A percentile compares a stretch with the other conserved stretches of the same genome.
Evolutionary conservation across 495 filamentous ascomycete genomes (phyloP).

Genomic region (Lophium mytilinum): DNA sequence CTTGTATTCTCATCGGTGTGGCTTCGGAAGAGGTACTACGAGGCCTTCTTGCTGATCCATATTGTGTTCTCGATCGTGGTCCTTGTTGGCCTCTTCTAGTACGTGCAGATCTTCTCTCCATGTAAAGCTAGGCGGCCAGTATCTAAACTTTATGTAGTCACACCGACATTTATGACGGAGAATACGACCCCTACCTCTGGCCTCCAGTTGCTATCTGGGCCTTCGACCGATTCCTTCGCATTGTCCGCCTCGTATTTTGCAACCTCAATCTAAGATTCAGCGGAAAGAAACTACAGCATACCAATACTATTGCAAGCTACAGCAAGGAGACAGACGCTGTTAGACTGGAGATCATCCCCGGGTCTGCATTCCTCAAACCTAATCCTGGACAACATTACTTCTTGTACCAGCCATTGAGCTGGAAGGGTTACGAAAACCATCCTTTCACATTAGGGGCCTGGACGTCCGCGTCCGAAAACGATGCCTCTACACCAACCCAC

Average conservation of each 20-base stretch:
- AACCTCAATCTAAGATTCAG: slow-evolving; percentile 30
- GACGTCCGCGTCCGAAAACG: too few species aligned
- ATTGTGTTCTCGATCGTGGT: slow-evolving; percentile 44
- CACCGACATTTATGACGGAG: slow-evolving; percentile 39
- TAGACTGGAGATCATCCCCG: slow-evolving; percentile 39
- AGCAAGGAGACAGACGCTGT: slow-evolving; percentile 44
- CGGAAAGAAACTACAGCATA: slow-evolving; percentile 18
- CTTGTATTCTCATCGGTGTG: slow-evolving; percentile 40
- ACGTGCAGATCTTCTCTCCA: slow-evolving; percentile 17
- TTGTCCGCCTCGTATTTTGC: slow-evolving; percentile 42
- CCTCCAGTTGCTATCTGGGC: slow-evolving; percentile 44
- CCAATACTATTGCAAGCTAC: slow-evolving; percentile 35
- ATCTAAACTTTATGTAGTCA: slow-evolving; percentile 35
- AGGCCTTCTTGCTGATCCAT: slow-evolving; percentile 48
- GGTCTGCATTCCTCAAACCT: slow-evolving; percentile 30
- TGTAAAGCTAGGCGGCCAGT: neutral
- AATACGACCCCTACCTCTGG: slow-evolving; percentile 49
- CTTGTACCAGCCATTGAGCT: slow-evolving; percentile 38
- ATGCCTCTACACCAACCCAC: too few species aligned
- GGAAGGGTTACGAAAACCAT: slow-evolving; percentile 48
- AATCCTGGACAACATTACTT: slow-evolving; percentile 50
- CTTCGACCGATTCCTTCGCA: slow-evolving; percentile 42
- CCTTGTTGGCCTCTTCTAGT: slow-evolving; percentile 48
- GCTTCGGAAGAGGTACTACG: slow-evolving; percentile 43
- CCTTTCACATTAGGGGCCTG: slow-evolving; percentile 46